Evolutionary conservation across 1,284 basidiomycete species (phyloP), one percentile per base, ranked within the genome.

Genomic region (Pseudozyma sp.): DNA sequence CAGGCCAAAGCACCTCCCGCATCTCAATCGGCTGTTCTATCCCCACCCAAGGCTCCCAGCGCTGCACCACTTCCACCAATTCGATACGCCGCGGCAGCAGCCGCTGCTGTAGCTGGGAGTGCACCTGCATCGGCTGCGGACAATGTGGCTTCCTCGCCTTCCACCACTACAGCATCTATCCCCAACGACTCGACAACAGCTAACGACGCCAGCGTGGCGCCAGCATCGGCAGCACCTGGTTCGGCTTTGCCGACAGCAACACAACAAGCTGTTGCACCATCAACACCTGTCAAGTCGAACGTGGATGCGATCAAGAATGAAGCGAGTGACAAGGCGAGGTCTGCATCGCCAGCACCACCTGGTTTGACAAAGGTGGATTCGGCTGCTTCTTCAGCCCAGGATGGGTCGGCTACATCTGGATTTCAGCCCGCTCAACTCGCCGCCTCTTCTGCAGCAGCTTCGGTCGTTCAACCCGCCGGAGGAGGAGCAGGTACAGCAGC

Each of bases 21-120:
- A 25, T 51, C 67, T 10, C 82, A 53, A 56, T 76, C 52, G 36
- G 63, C 68, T 5, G 72, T 77, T 8, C 67, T 77, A 11, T 70
- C 78, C n/a, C 73, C 78, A 25, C 66, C 82, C 16, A 80, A 78
- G 38, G 71, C 78, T 45, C 65, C 78, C 2, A 71, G 72, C 34
- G 69, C 79, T 44, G 77, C 83, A n/a, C 69, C 79, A 48, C 73
- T 84, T 12, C 92, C 94, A 31, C 88, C 89, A 1, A 93, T 96
- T 82, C 89, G 92, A 53, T 97, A 97, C 82, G 93, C 95, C 38
- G 90, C 93, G 9, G 94, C 94, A 0, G 95, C 94, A 2, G 94
- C 94, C 0, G 94, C 93, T 0, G 93, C 92, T 0, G 77, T 82
- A 0, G 71, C 77, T 25, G 51, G 50, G 1, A 66, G 59, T n/a